Evolutionary conservation across 371 early-diverging fungal species (phyloP).

Genomic region (Mucor circinelloides): DNA sequence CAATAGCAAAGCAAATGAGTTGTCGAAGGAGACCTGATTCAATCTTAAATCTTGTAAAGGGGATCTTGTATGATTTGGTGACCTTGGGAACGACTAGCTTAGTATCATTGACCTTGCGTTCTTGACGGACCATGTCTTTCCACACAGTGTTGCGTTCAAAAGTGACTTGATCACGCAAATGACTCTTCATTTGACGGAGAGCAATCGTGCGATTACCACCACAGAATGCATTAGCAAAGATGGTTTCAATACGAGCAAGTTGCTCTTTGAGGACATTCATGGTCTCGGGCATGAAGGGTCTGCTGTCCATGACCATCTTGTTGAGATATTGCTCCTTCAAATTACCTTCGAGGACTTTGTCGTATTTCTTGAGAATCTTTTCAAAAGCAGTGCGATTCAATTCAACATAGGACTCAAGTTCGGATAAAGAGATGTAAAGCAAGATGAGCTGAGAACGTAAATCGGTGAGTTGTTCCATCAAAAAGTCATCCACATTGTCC

Average conservation of each 20-base stretch:
- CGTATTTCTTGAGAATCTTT: constrained; percentile 96
- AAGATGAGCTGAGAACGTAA: constrained; percentile 54
- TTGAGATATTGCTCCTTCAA: constrained; percentile 56
- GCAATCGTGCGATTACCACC: constrained; percentile 58
- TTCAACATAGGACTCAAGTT: constrained; percentile 87
- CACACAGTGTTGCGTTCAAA: constrained; percentile 85
- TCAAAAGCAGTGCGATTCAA: constrained; percentile 94
- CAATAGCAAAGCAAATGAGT: constrained; percentile 37
- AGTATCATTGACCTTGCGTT: constrained; percentile 60
- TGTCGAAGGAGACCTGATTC: constrained; percentile 28
- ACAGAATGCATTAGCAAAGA: constrained; percentile 68
- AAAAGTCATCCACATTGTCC: constrained; percentile 21
- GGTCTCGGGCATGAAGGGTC: constrained; percentile 63
- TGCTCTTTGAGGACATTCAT: constrained; percentile 47
- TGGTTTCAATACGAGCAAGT: constrained; percentile 57
- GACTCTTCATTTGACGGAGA: constrained; percentile 64
- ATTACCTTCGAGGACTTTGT: constrained; percentile 80
- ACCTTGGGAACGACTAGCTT: constrained; percentile 52
- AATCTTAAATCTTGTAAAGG: constrained; percentile 30
- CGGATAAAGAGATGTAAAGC: constrained; percentile 78
- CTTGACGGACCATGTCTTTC: constrained; percentile 80
- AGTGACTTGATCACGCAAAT: constrained; percentile 73
- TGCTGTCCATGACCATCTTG: constrained; percentile 59
- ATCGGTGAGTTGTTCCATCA: constrained; percentile 24
- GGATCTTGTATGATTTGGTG: constrained; percentile 43